phyloP scores from a whole-genome alignment of 2,329 filamentous ascomycete species.

The Aspergillus sp. region DNA sequence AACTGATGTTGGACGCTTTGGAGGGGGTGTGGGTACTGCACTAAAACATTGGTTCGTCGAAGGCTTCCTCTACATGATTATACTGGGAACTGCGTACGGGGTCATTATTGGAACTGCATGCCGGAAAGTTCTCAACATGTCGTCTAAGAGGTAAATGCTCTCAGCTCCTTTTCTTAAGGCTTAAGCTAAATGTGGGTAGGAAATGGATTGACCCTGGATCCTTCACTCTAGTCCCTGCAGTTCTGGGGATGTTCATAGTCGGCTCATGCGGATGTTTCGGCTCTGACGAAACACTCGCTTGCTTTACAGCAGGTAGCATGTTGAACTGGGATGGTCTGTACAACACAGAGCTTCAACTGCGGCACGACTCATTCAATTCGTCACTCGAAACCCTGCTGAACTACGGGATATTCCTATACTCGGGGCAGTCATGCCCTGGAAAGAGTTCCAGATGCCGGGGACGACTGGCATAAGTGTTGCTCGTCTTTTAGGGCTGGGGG shows the following conservation, averaged over 20 bases:
- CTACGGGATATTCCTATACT: constrained; percentile 66
- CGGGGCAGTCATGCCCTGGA: constrained; percentile 61
- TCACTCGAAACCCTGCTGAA: constrained; percentile 64
- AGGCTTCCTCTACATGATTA: constrained; percentile 63
- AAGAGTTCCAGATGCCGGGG: constrained; percentile 57
- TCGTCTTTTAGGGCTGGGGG: constrained; percentile 56
- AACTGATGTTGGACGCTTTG: constrained; percentile 56
- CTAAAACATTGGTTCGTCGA: constrained; percentile 64
- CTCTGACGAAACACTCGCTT: constrained; percentile 64
- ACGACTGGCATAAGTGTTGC: constrained; percentile 58
- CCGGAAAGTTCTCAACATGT: constrained; percentile 52
- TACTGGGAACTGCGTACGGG: constrained; percentile 59
- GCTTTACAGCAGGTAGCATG: constrained; percentile 62
- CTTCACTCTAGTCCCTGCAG: constrained; percentile 58
- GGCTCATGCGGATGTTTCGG: constrained; percentile 63
- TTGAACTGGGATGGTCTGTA: constrained; percentile 68
- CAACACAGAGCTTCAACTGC: constrained; percentile 58
- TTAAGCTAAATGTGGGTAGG: constrained; percentile 21
- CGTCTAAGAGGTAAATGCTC: constrained; percentile 35
- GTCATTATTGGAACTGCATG: constrained; percentile 55
- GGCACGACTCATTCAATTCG: constrained; percentile 66
- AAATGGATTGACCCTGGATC: constrained; percentile 62
- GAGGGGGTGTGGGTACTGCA: constrained; percentile 57
- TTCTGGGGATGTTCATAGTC: constrained; percentile 61
- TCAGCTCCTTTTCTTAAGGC: too few relatives aligned